Conservation (phyloP, 345 rosid species). For the Ceriops tagal region DNA sequence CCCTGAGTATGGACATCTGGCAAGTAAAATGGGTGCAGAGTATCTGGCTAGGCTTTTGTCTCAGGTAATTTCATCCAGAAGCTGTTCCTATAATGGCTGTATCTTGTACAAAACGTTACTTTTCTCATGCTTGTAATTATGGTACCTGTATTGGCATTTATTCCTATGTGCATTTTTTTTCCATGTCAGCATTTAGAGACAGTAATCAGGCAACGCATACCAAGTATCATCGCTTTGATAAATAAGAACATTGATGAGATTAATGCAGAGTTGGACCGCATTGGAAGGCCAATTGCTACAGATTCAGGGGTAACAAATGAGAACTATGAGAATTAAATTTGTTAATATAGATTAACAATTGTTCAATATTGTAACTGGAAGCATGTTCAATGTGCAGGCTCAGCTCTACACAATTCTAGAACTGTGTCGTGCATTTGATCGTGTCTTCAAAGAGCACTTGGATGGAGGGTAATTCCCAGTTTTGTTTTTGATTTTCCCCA, state of each 20-base stretch:
- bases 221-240: constrained; percentile 92
- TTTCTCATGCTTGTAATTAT: not conserved
- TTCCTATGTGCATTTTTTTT: constrained; percentile 12
- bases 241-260: constrained; percentile 95
- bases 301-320: constrained; percentile 90
- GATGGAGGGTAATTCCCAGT: constrained; percentile 84
- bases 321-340: constrained; percentile 12
- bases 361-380: constrained; percentile 9
- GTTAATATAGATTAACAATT: constrained; percentile 10
- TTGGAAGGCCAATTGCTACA: constrained; percentile 93
- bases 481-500: constrained; percentile 10
- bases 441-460: constrained; percentile 94
- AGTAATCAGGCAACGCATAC: constrained; percentile 94
- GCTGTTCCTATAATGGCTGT: not conserved
- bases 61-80: constrained; percentile 43
- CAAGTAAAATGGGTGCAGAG: constrained; percentile 95
- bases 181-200: constrained; percentile 73
- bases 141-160: not conserved
- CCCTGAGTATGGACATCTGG: constrained; percentile 93
- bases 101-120: not conserved
- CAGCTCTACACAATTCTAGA: constrained; percentile 92
- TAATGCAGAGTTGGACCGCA: constrained; percentile 93
- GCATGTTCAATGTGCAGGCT: constrained; percentile 50
- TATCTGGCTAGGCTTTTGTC: constrained; percentile 94
- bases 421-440: constrained; percentile 96